Evolutionary conservation across 1,284 basidiomycete species (phyloP), one percentile per base, ranked within the genome.

Genomic region (Melampsora americana): DNA sequence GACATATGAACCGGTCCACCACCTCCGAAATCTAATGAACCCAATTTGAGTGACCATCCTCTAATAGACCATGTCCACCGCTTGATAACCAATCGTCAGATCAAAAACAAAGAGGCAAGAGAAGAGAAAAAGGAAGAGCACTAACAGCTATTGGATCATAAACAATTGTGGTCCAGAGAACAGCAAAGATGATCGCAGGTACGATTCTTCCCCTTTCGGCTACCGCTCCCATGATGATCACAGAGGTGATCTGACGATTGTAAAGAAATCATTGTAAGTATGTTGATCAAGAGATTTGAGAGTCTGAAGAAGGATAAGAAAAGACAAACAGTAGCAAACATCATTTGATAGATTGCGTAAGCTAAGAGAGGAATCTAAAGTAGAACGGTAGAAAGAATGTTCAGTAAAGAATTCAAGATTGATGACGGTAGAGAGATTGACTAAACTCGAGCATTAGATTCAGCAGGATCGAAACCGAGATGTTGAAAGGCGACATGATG

Each of bases 201-300:
- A 92, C 92, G 12, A 98, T 87, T 20, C 90, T 89, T n/a, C 89
- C 89, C 72, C 93, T 92, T 83, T 98, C 95, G 26, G 95, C 93
- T 78, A 95, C 89, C 28, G 93, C 95, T 80, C 94, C 94, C 69
- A 92, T 86, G n/a, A 93, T 92, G 79, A 97, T 88, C 59, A 85
- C 85, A 50, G 82, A 82, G 32, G 86, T 92, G 81, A 87, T 86
- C 70, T 83, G 66, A 32, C 66, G 64, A 77, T 53, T 69, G 16
- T 23, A 28, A 18, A 9, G 39, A 12, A 12, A 12, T 42, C 6
- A 42, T 5, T 5, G 1, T 1, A 42, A 11, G 12, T 42, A 9
- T 4, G 35, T 3, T 35, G 9, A 35, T 3, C 9, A 35, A 35
- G 35, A 35, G 9, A 35, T 35, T 35, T 35, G 35, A 35, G 35